A percentile compares a stretch with the other conserved stretches of the same genome.
These are phyloP conservation scores for Penicillium concentricum DNA, from an alignment of 2,329 filamentous ascomycete species.

Conservation along the genomic window DNA sequence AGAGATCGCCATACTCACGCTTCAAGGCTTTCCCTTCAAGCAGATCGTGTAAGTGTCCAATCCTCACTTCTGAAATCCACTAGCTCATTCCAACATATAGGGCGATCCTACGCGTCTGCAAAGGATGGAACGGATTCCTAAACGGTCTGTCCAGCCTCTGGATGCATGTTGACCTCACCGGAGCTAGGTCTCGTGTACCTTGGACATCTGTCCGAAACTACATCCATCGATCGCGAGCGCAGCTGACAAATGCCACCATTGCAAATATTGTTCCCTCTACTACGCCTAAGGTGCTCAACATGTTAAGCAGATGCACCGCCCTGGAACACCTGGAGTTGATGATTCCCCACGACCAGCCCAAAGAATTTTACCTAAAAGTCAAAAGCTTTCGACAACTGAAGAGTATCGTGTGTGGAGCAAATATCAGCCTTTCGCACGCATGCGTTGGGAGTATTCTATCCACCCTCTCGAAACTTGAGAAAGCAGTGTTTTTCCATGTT, in stretches of 20 bases:
- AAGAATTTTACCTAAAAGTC: conserved; percentile 28
- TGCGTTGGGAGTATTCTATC: conserved; percentile 26
- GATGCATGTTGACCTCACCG: conserved; percentile 54
- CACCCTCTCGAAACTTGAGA: conserved; percentile 29
- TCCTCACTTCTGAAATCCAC: background rate
- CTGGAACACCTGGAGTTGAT: conserved; percentile 34
- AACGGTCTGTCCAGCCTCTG: conserved; percentile 49
- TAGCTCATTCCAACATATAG: conserved; percentile 26
- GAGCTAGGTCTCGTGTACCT: conserved; percentile 44
- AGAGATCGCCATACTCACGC: conserved; percentile 53
- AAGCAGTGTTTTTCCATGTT: conserved; percentile 25
- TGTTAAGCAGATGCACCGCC: conserved; percentile 36
- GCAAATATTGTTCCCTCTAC: conserved; percentile 29
- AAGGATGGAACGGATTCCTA: conserved; percentile 55
- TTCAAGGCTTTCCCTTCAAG: conserved; percentile 54
- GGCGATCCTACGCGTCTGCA: conserved; percentile 54
- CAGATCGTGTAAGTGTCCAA: conserved; percentile 45
- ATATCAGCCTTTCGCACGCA: conserved; percentile 27
- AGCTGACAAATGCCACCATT: conserved; percentile 34
- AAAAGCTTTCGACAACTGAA: conserved; percentile 27
- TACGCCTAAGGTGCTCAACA: conserved; percentile 27
- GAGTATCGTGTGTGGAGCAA: conserved; percentile 24
- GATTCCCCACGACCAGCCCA: conserved; percentile 13
- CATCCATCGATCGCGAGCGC: conserved; percentile 35
- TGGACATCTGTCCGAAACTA: conserved; percentile 36